These are phyloP conservation scores for Paecilomyces sp. DNA, from an alignment of 2,329 filamentous ascomycete genomes.

Conservation along the genomic window DNA sequence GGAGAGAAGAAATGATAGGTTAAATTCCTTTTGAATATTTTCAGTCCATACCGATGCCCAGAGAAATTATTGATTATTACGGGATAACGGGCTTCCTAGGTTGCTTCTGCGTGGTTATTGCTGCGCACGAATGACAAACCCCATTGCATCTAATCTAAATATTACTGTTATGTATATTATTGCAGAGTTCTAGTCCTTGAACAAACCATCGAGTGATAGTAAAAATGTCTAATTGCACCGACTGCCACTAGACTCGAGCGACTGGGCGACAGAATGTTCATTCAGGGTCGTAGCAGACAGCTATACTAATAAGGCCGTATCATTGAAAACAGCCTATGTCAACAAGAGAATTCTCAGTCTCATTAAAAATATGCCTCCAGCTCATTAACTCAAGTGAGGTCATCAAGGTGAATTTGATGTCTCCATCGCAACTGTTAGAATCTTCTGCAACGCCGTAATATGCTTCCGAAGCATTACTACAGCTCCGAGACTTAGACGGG, in stretches of 20 bases:
- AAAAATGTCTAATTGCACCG: not conserved
- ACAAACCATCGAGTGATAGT: not conserved
- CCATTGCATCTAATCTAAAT: not conserved
- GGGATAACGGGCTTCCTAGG: not conserved
- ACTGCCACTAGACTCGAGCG: not conserved
- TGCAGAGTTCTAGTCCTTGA: not conserved
- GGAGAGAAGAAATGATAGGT: not conserved
- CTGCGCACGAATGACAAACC: not conserved
- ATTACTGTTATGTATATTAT: not conserved
- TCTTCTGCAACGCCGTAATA: conserved; percentile 17
- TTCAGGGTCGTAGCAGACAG: not conserved
- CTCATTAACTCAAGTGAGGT: not conserved
- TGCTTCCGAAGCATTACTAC: conserved; percentile 23
- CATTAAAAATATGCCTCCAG: not conserved
- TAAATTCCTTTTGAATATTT: not conserved
- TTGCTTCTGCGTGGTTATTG: not conserved
- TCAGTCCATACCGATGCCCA: not conserved
- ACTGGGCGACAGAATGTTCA: not conserved
- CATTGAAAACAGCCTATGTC: not conserved
- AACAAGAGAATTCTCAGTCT: not conserved
- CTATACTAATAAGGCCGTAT: not conserved
- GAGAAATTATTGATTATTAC: not conserved
- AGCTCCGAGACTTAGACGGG: conserved; percentile 25
- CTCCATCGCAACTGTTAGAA: conserved; percentile 7
- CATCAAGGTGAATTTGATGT: not conserved